A percentile compares a stretch with the other conserved stretches of the same genome.
phyloP scores from a whole-genome alignment of 1,139 yeast species.

The Tardiomyces depauwii region DNA sequence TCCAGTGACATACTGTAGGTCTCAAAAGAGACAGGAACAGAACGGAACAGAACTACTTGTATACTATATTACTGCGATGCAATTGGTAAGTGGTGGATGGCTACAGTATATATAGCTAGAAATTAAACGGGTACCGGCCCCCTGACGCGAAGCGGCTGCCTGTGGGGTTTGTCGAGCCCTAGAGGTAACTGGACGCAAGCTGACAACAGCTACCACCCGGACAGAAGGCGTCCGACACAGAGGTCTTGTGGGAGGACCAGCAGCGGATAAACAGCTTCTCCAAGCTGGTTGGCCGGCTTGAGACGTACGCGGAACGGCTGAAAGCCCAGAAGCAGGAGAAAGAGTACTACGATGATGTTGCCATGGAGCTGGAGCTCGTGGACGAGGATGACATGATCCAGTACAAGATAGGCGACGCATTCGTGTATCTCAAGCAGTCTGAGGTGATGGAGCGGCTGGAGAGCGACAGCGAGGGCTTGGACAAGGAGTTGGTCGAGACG shows the following conservation, averaged over 20 bases:
- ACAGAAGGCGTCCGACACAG: constrained; percentile 18
- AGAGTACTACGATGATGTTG: constrained; percentile 80
- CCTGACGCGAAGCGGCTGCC: too few relatives aligned
- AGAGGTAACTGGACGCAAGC: neutral
- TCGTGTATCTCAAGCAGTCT: constrained; percentile 52
- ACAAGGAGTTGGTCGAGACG: constrained; percentile 35
- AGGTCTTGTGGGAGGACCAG: constrained; percentile 85
- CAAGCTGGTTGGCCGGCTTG: constrained; percentile 61
- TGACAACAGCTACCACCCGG: neutral
- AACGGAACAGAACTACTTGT: too few relatives aligned
- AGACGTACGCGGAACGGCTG: constrained; percentile 42
- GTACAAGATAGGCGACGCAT: constrained; percentile 63
- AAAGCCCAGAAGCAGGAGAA: constrained; percentile 51
- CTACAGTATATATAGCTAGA: too few relatives aligned
- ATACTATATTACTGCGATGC: too few relatives aligned
- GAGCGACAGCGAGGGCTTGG: constrained; percentile 41
- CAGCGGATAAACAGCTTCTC: constrained; percentile 81
- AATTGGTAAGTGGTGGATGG: too few relatives aligned
- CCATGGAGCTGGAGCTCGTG: constrained; percentile 72
- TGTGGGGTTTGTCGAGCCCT: too few relatives aligned
- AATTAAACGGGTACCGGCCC: too few relatives aligned
- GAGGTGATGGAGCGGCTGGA: constrained; percentile 62
- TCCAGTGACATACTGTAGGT: too few relatives aligned
- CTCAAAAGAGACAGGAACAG: too few relatives aligned
- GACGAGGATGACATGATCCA: constrained; percentile 57